These are phyloP conservation scores for Schwanniomyces sp. DNA, from an alignment of 805 yeast species.

Conservation along the genomic window DNA sequence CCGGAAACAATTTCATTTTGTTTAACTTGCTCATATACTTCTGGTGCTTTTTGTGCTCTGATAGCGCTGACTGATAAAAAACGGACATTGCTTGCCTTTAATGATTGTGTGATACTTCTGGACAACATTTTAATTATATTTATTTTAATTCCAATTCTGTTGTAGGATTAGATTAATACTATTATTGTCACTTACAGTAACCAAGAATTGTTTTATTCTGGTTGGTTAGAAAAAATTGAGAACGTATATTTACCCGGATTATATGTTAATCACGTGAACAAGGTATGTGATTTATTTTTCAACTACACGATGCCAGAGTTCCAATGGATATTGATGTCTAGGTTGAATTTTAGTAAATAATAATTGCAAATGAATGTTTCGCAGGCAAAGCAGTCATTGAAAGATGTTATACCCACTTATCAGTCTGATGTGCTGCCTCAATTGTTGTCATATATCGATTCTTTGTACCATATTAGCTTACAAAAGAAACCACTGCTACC, in stretches of 20 bases:
- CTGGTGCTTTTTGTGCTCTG: conserved; percentile 21
- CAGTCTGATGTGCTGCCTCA: conserved; percentile 43
- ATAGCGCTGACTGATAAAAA: conserved; percentile 18
- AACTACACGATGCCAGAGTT: not conserved
- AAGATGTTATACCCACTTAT: conserved; percentile 53
- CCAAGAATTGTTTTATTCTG: conserved; percentile 17
- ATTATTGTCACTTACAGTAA: not conserved
- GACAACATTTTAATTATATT: conserved; percentile 17
- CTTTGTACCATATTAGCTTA: conserved; percentile 53
- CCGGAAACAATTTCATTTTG: conserved; percentile 69
- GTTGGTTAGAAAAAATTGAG: conserved; percentile 19
- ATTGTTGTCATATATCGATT: conserved; percentile 40
- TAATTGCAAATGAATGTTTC: conserved; percentile 9
- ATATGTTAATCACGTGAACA: not conserved
- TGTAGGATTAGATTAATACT: not conserved
- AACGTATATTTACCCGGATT: conserved; percentile 16
- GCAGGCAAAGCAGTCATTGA: conserved; percentile 33
- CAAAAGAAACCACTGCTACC: conserved; percentile 49
- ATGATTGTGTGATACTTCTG: conserved; percentile 18
- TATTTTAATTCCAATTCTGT: not conserved
- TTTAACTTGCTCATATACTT: conserved; percentile 19
- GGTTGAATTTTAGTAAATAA: not conserved
- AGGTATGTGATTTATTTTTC: not conserved
- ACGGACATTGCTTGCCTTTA: conserved; percentile 18
- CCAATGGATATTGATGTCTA: not conserved